Evolutionary conservation across 208 protist genomes (phyloP), one percentile per base, ranked within the genome.

Genomic region (Acanthamoeba quina): DNA sequence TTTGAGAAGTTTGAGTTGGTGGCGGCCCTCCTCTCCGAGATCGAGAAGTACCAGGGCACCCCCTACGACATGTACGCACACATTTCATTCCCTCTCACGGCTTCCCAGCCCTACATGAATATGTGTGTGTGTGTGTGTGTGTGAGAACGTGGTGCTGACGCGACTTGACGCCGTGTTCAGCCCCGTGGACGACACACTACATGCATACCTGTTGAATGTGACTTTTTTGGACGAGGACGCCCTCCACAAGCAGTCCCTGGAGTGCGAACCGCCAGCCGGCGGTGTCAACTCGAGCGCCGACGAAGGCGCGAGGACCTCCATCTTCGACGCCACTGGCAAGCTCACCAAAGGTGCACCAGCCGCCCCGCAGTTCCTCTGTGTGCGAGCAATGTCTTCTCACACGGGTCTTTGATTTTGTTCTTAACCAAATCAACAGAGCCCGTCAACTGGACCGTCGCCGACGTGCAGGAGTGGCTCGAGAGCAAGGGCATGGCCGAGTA

Each of bases 1-100:
- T 92, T 95, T 41, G 70, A 72, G 52, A 95, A 95, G 56, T 41
- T 91, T 5, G 29, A 91, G 85, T 60, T 91, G n/a, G 60, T 91
- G n/a, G 24, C 54, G 24, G 85, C 54, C 31, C 60, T 76, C 41
- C 62, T 91, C 41, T 44, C 60, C 58, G 85, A 76, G 24, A 76
- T 91, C 34, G 62, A 76, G 85, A 82, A 76, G 52, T 62, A 80
- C 7, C 89, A 44, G 64, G 58, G 52, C n/a, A 91, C 54, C 34
- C 1, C 54, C 64, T 74, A 80, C 47, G 88, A 80, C 15, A 56
- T 80, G 49, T 74, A 54, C 26, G 26, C 56, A 9, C n/a, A n/a
- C 37, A 41, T 41, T 17, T 60, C 29, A 24, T 44, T 9, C 37
- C 5, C 26, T 17, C 68, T 17, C 2, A 19, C 0, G 1, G 21